phyloP scores from a whole-genome alignment of 208 protist species.

The Acanthamoeba royreba region DNA sequence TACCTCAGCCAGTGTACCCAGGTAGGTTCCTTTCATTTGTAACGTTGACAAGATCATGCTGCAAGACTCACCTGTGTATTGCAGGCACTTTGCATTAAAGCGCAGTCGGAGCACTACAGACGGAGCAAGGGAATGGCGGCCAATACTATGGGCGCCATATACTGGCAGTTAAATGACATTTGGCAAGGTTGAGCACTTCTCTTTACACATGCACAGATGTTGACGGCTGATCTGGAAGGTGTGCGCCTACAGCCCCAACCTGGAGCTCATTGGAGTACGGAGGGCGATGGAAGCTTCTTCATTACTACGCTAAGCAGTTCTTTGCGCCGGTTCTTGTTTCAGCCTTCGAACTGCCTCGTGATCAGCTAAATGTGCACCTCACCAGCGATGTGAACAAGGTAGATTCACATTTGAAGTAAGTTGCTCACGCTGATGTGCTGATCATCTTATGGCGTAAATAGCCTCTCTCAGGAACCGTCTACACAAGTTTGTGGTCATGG shows the following conservation, averaged over 20 bases:
- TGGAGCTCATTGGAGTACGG: constrained; percentile 71
- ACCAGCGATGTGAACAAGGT: neutral
- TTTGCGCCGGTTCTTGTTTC: constrained; percentile 48
- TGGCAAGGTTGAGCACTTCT: constrained; percentile 51
- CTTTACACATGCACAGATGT: neutral
- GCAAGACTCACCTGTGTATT: neutral
- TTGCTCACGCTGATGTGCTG: neutral
- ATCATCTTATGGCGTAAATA: neutral
- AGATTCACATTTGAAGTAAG: neutral
- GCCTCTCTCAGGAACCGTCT: neutral
- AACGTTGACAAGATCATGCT: too few relatives aligned
- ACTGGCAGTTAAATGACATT: constrained; percentile 82
- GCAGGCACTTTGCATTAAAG: neutral
- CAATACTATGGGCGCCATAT: constrained; percentile 55
- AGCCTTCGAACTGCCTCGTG: neutral
- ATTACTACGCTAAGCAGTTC: constrained; percentile 62
- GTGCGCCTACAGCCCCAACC: neutral
- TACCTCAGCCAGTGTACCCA: neutral
- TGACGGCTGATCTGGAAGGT: neutral
- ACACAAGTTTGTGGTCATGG: neutral
- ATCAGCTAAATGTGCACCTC: neutral
- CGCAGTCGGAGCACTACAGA: neutral
- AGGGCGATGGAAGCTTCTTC: constrained; percentile 68
- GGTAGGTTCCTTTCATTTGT: too few relatives aligned
- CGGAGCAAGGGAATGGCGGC: neutral